Conservation (phyloP, 192 early-diverging fungal species). For the Paraglomus brasilianum region DNA sequence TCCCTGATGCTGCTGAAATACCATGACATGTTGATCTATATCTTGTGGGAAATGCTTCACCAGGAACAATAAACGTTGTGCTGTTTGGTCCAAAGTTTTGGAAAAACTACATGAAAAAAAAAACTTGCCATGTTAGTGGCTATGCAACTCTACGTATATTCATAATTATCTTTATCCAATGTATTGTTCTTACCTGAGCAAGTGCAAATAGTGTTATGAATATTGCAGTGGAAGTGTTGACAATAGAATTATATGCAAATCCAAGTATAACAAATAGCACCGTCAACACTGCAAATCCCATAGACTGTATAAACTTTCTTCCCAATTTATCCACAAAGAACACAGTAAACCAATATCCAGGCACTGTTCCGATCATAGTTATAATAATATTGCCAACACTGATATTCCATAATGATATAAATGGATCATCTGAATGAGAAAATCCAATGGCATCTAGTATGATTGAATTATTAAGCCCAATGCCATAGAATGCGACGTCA, state of each 20-base stretch:
- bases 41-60: slow-evolving; percentile 80
- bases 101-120: slow-evolving; percentile 62
- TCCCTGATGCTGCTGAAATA: slow-evolving; percentile 78
- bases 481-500: slow-evolving; percentile 80
- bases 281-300: slow-evolving; percentile 77
- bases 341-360: slow-evolving; percentile 95
- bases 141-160: too few relatives aligned
- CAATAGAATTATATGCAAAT: slow-evolving; percentile 68
- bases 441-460: slow-evolving; percentile 74
- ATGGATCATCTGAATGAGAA: slow-evolving; percentile 38
- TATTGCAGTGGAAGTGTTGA: slow-evolving; percentile 50
- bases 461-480: slow-evolving; percentile 78
- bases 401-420: slow-evolving; percentile 59
- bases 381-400: slow-evolving; percentile 90
- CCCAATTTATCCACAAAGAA: slow-evolving; percentile 82
- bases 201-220: slow-evolving; percentile 36
- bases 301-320: slow-evolving; percentile 85
- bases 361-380: slow-evolving; percentile 75
- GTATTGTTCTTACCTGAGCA: not conserved
- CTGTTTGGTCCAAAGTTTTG: slow-evolving; percentile 96
- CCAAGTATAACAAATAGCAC: slow-evolving; percentile 52
- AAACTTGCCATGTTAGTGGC: too few relatives aligned
- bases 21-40: slow-evolving; percentile 80
- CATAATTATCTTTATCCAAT: too few relatives aligned
- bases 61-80: slow-evolving; percentile 85